A percentile compares a stretch with the other conserved stretches of the same genome.
Evolutionary conservation across 2,329 filamentous ascomycete genomes (phyloP).

Genomic region (Eutypella sp.): DNA sequence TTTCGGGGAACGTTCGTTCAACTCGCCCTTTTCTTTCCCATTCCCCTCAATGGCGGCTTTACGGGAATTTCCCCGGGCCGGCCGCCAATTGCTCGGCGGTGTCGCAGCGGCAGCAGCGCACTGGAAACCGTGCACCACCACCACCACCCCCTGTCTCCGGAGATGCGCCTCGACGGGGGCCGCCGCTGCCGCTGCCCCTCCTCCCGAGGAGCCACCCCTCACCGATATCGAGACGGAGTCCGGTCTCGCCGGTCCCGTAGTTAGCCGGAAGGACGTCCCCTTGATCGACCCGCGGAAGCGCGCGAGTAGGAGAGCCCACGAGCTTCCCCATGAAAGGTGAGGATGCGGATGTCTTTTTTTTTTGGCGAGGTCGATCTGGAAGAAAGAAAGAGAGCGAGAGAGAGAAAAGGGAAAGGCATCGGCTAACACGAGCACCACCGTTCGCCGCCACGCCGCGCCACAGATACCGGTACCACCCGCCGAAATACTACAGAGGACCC

Average conservation of each 20-base stretch:
- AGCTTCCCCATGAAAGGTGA: constrained; percentile 22
- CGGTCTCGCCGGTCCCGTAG: constrained; percentile 38
- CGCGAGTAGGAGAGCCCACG: constrained; percentile 24
- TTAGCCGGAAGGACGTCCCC: constrained; percentile 30
- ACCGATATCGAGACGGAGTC: constrained; percentile 48
- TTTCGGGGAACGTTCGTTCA: no score
- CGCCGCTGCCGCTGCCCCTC: constrained; percentile 26
- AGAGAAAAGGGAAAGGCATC: neutral
- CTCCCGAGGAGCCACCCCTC: constrained; percentile 33
- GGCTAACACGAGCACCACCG: neutral
- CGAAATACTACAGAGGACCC: constrained; percentile 90
- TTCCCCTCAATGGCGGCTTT: constrained; percentile 18
- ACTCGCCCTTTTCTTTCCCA: no score
- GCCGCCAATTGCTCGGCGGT: constrained; percentile 20
- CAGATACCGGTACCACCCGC: constrained; percentile 92
- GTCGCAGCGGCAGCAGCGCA: constrained; percentile 15
- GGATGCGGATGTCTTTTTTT: constrained; percentile 6
- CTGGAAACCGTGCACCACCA: constrained; percentile 15
- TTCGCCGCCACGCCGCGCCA: neutral
- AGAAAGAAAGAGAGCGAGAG: neutral
- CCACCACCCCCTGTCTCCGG: no score
- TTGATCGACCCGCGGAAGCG: constrained; percentile 44
- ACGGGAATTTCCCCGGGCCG: constrained; percentile 23
- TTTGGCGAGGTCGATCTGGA: no score
- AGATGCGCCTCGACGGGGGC: constrained; percentile 45